These are phyloP conservation scores for Cercospora beticola DNA, from an alignment of 2,329 filamentous ascomycete species.

Conservation along the genomic window DNA sequence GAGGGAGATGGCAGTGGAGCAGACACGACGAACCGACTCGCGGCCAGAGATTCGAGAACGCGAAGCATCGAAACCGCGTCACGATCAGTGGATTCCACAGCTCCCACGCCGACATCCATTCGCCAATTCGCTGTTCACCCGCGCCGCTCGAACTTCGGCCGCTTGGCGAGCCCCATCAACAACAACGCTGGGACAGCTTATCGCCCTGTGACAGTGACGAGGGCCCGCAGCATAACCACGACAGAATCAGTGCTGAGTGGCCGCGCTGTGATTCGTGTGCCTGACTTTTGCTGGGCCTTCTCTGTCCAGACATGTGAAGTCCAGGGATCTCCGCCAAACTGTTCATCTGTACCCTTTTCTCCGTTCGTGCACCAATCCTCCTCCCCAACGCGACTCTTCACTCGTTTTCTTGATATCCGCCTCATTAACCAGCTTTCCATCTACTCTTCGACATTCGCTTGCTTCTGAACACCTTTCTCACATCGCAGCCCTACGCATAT, in stretches of 20 bases:
- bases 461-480: not conserved
- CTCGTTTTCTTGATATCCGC: not conserved
- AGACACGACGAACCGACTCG: not conserved
- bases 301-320: not conserved
- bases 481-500: not conserved
- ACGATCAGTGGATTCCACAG: not conserved
- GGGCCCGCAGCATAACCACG: not conserved
- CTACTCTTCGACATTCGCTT: not conserved
- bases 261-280: not conserved
- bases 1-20: not conserved
- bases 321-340: not conserved
- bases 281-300: not conserved
- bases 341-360: not conserved
- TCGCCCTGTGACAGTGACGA: not conserved
- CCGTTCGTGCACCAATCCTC: not conserved
- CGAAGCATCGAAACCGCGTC: not conserved
- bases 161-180: conserved; percentile 4
- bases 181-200: not conserved
- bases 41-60: not conserved
- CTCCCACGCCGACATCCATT: not conserved
- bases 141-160: conserved; percentile 4
- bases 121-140: not conserved
- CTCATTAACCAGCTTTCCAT: not conserved
- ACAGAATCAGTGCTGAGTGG: not conserved
- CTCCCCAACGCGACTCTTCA: not conserved